A percentile compares a stretch with the other conserved stretches of the same genome.
Conservation (phyloP, 345 rosid species). For the Citrus cavaleriei region DNA sequence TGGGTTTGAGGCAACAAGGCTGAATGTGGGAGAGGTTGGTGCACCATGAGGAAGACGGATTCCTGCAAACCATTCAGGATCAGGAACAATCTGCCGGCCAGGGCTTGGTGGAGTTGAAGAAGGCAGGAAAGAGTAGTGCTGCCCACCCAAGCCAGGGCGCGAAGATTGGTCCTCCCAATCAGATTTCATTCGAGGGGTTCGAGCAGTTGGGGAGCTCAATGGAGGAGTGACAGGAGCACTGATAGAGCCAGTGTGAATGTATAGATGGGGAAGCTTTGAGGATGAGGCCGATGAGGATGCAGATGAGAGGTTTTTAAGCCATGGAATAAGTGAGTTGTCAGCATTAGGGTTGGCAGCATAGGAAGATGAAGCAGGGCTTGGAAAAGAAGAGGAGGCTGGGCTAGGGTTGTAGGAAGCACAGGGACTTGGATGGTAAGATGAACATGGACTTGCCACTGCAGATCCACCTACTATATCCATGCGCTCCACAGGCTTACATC, state of each 20-base stretch:
- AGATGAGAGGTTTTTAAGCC: constrained; percentile 93
- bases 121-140: constrained; percentile 49
- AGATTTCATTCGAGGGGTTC: constrained; percentile 61
- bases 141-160: constrained; percentile 44
- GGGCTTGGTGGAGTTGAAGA: constrained; percentile 98
- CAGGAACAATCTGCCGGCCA: constrained; percentile 67
- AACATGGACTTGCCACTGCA: constrained; percentile 71
- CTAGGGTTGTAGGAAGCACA: constrained; percentile 81
- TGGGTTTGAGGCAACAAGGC: constrained; percentile 73
- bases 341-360: constrained; percentile 53
- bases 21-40: constrained; percentile 89
- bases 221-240: constrained; percentile 99
- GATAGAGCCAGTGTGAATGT: constrained; percentile 77
- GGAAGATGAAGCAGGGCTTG: constrained; percentile 79
- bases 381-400: constrained; percentile 83
- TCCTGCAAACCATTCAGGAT: constrained; percentile 84
- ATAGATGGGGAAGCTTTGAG: constrained; percentile 65
- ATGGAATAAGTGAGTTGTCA: constrained; percentile 83
- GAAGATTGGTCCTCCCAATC: constrained; percentile 67
- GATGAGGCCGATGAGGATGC: constrained; percentile 83
- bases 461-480: constrained; percentile 72
- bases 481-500: constrained; percentile 80
- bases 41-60: constrained; percentile 68
- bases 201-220: constrained; percentile 87
- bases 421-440: constrained; percentile 81